Evolutionary conservation across 2,329 filamentous ascomycete species (phyloP), one percentile per base, ranked within the genome.

Genomic region (Venturia nashicola): DNA sequence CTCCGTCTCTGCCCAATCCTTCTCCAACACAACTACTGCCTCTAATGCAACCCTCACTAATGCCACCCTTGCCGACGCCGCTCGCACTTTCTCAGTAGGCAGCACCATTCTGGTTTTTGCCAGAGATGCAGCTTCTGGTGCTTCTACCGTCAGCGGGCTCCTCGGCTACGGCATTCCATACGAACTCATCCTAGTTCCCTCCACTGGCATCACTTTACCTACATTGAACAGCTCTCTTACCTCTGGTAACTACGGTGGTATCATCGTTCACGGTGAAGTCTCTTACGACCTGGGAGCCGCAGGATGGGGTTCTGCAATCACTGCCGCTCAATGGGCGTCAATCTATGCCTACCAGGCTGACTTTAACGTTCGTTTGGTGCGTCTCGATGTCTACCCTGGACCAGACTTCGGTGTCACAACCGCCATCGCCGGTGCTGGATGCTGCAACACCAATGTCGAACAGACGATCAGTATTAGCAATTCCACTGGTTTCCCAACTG

Each of bases 81-180:
- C 43, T 34, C n/a, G 40, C 23, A 4, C 43, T 23, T 32, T 48
- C 23, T 27, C 61, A 23, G 59, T 61, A 8, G 36, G 27, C 34
- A 62, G 61, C 34, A 82, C 79, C 46, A 76, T 83, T 62, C 72
- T 84, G 46, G 73, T 84, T 46, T 76, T 84, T 67, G 80, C 79
- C 27, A 73, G 75, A 64, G 79, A 83, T 69, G 66, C 73, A 46
- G 71, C 72, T 20, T 74, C 78, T 2, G 77, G 77, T 7, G 72
- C 71, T 23, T 76, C 76, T 9, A 80, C 78, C 7, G 77, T 75
- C 23, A 78, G 78, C 8, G 81, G 81, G 12, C 76, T 84, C 20
- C 78, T 81, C 67, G 80, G 74, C 61, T 83, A 84, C 67, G 82
- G 80, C 51, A 83, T 84, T 65, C 80, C 81, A 2, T 83, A 77